Evolutionary conservation across 371 early-diverging fungal species (phyloP).

Genomic region (Rhizopus delemar): DNA sequence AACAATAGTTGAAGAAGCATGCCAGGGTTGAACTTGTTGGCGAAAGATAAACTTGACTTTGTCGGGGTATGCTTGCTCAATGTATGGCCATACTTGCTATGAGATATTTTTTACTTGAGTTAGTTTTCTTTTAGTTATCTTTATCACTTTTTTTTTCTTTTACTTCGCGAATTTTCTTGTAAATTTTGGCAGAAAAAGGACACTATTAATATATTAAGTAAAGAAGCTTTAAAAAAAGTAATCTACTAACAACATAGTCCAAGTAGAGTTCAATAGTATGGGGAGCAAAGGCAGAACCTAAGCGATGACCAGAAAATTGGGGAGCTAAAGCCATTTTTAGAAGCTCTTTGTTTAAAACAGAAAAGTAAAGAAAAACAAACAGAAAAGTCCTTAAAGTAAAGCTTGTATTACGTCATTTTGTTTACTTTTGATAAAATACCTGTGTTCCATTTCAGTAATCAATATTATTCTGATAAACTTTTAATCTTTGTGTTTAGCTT

Average conservation of each 20-base stretch:
- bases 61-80: conserved; percentile 50
- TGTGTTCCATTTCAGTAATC: not conserved
- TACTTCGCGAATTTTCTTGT: conserved; percentile 54
- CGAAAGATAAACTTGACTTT: conserved; percentile 68
- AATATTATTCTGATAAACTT: not conserved
- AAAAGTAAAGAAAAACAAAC: conserved; percentile 4
- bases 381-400: not conserved
- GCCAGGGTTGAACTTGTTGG: conserved; percentile 88
- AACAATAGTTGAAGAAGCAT: conserved; percentile 71
- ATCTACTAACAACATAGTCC: conserved; percentile 59
- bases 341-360: conserved; percentile 1
- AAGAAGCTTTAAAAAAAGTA: conserved; percentile 17
- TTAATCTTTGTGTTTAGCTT: no score
- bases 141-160: not conserved
- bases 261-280: conserved; percentile 66
- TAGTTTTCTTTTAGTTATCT: not conserved
- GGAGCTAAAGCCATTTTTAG: conserved; percentile 49
- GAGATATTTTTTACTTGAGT: not conserved
- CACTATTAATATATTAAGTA: conserved; percentile 35
- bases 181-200: conserved; percentile 65
- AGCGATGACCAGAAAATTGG: conserved; percentile 59
- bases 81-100: conserved; percentile 60
- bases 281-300: conserved; percentile 51
- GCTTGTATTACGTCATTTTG: not conserved
- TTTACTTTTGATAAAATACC: not conserved